Evolutionary conservation across 1,284 basidiomycete species (phyloP).

Genomic region (Sporisorium graminicola): DNA sequence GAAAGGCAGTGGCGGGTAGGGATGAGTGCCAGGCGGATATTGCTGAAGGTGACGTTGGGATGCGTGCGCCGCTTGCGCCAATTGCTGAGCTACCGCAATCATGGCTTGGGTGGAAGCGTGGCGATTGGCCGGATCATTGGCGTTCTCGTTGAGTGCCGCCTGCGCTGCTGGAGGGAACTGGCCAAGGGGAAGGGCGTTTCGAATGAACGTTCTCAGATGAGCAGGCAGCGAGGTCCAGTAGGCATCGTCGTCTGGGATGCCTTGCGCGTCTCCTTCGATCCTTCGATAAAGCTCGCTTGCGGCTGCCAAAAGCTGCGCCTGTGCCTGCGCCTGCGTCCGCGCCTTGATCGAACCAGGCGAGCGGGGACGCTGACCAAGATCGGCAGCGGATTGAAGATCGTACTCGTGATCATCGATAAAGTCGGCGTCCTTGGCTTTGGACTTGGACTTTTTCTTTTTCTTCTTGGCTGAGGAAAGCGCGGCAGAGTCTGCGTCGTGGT

Average conservation of each 20-base stretch:
- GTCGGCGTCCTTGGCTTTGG: slow-evolving; percentile 54
- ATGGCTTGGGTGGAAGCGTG: slow-evolving; percentile 68
- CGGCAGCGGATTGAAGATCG: slow-evolving; percentile 45
- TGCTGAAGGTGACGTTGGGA: slow-evolving; percentile 64
- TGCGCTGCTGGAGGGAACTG: slow-evolving; percentile 60
- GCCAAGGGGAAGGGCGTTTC: slow-evolving; percentile 73
- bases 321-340: slow-evolving; percentile 64
- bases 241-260: slow-evolving; percentile 73
- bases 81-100: slow-evolving; percentile 69
- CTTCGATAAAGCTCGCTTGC: slow-evolving; percentile 68
- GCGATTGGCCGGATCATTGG: slow-evolving; percentile 58
- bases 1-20: slow-evolving; percentile 62
- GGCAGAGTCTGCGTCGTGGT: slow-evolving; percentile 37
- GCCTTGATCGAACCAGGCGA: slow-evolving; percentile 55
- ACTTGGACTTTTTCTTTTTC: slow-evolving; percentile 66
- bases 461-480: slow-evolving; percentile 53
- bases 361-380: slow-evolving; percentile 39
- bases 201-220: slow-evolving; percentile 74
- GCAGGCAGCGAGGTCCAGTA: slow-evolving; percentile 75
- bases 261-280: slow-evolving; percentile 66
- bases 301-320: slow-evolving; percentile 66
- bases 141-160: slow-evolving; percentile 51
- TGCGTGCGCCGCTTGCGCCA: slow-evolving; percentile 67
- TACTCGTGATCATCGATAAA: slow-evolving; percentile 44
- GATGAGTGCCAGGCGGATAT: slow-evolving; percentile 55